A percentile compares a stretch with the other conserved stretches of the same genome.
These are phyloP conservation scores for Trametes cinnabarina DNA, from an alignment of 768 basidiomycete species.

Conservation along the genomic window DNA sequence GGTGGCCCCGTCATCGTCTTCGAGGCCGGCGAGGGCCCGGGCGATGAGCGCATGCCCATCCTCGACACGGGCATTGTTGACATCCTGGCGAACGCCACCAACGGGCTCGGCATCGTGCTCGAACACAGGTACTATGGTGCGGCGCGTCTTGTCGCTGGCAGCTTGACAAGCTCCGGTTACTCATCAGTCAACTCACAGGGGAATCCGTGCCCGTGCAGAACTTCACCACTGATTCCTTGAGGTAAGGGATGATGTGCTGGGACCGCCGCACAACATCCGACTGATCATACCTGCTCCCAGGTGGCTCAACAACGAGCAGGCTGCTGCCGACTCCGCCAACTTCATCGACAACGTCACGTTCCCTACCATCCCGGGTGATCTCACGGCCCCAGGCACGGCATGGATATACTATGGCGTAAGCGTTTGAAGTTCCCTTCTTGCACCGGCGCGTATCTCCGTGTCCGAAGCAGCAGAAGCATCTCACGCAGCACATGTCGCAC, in stretches of 20 bases:
- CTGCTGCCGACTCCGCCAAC: conserved; percentile 83
- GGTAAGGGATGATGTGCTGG: conserved; percentile 38
- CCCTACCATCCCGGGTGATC: conserved; percentile 56
- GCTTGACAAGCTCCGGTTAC: background rate
- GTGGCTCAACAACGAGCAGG: conserved; percentile 74
- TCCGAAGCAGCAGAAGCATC: background rate
- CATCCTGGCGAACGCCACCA: conserved; percentile 78
- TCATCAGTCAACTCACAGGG: conserved; percentile 37
- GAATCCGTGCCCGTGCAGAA: conserved; percentile 74
- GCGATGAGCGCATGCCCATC: conserved; percentile 51
- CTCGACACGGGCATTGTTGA: conserved; percentile 65
- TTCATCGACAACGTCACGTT: conserved; percentile 80
- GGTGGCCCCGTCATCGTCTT: conserved; percentile 78
- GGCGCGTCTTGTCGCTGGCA: conserved; percentile 14
- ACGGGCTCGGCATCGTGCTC: conserved; percentile 81
- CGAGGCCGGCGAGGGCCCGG: conserved; percentile 88
- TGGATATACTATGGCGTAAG: conserved; percentile 91
- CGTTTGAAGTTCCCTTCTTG: background rate
- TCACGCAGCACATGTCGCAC: conserved; percentile 4
- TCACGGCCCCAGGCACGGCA: conserved; percentile 67
- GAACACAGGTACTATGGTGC: conserved; percentile 90
- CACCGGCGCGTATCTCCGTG: background rate
- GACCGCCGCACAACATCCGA: too few species aligned
- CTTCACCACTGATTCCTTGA: conserved; percentile 78
- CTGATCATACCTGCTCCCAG: conserved; percentile 4